Base-by-base conservation (phyloP, 495 filamentous ascomycete species). In the Penicillium paxilli region DNA sequence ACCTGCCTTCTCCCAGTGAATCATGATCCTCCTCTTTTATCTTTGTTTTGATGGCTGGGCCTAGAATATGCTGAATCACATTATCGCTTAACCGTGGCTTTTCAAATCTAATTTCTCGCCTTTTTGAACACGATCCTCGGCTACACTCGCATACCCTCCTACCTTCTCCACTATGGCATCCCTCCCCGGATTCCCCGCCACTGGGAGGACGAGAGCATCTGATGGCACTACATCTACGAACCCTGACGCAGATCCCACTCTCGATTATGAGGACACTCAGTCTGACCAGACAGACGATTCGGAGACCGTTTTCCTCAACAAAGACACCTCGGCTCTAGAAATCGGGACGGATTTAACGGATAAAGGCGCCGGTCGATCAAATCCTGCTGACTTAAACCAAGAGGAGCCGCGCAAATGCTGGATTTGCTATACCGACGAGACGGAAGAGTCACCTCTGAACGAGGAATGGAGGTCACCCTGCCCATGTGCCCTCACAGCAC, bases 371-470 rank as follows among this genome's bases (percentile, higher is more conserved):
- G 42, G 32, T 25, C 51, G 52, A 41, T 55, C 65, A 44, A 51
- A 53, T 22, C 30, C 51, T 21, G 20, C 58, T 19, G 55, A 60
- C 26, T 20, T 61, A 12, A 51, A 37, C 9, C 57, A 64, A 12
- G 64, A 74, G 3, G 79, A 81, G 46, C 77, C 87, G 22, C 84
- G 83, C 28, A 86, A 86, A 71, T 98, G 94, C 71, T 97, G 91
- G 87, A 92, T 98, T 62, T 98, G 94, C 74, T 89, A 94, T 62
- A 80, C 81, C 48, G 90, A 93, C 57, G 86, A 91, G 56, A 91
- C 86, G 20, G 90, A 96, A 57, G 87, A 91, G 49, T 78, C 76
- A 28, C 77, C 80, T 33, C 75, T 83, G 4, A 83, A 83, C 20
- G 67, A 77, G n/a, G 79, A 87, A 63, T 98, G 93, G 91, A 84